Base-by-base conservation (phyloP, 2,329 filamentous ascomycete genomes). In the Trichoderma arundinaceum region DNA sequence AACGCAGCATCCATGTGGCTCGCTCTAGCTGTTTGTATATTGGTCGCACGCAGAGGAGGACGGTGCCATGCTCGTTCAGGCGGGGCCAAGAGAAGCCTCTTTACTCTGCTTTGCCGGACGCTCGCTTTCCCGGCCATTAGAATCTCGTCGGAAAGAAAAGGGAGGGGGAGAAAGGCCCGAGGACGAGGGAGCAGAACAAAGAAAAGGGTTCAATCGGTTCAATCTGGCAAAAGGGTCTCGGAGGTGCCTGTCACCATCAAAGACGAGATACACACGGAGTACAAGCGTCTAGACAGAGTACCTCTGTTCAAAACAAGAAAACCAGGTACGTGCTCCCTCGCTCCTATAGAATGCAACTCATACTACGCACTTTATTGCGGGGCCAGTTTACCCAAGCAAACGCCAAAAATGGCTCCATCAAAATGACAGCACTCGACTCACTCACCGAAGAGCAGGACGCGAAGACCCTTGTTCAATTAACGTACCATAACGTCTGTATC, bases 11-110 rank as follows among this genome's bases (percentile, higher is more conserved):
- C 49, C 49, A 54, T 53, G 59, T 54, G 59, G 49, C 60, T 54
- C 39, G 60, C 60, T 63, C 49, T 54, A 63, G 60, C 60, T 54
- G 41, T 12, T 54, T 53, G 8, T 54, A 63, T 53, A 63, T 54
- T 63, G 49, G 60, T 63, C 32, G 60, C 60, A 46, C 60, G 57
- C 57, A 51, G 57, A 49, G 35, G 57, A 35, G 51, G 41, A 60
- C 44, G 48, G 60, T 54, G 60, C n/a, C 39, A 61, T 38, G 22
- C 39, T 46, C n/a, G 49, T 17, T 38, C 49, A 38, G 38, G 39
- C 32, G 15, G 41, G 7, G 44, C 59, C 49, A 43, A 48, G 19
- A 19, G 54, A 46, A 19, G 39, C 43, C 56, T 48, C 17, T 54
- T 39, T 9, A 38, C n/a, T 41, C 33, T 54, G 19, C 33, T 28